Evolutionary conservation across 306 rosid genomes (phyloP).

Genomic region (Lablab purpureus): DNA sequence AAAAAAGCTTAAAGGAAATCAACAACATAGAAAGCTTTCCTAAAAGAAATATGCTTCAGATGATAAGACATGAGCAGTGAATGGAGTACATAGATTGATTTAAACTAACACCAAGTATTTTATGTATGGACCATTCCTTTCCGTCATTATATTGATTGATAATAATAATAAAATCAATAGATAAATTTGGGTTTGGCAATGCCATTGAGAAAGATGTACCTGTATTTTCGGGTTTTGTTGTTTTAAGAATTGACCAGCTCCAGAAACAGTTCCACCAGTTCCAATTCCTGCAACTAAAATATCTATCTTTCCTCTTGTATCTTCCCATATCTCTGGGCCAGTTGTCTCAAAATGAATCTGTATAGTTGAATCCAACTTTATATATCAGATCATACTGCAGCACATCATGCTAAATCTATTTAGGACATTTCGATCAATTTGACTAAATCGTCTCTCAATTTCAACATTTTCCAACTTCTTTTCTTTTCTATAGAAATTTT

Average conservation of each 20-base stretch:
- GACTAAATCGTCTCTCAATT: constrained; percentile 28
- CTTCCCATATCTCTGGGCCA: constrained; percentile 99
- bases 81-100: constrained; percentile 10
- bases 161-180: too few species aligned
- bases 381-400: constrained; percentile 35
- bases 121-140: constrained; percentile 7
- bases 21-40: constrained; percentile 38
- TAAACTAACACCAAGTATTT: constrained; percentile 17
- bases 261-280: constrained; percentile 98
- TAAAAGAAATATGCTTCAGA: constrained; percentile 16
- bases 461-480: constrained; percentile 30
- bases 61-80: constrained; percentile 29
- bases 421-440: constrained; percentile 38
- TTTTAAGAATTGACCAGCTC: constrained; percentile 84
- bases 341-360: constrained; percentile 98
- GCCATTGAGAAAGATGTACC: constrained; percentile 54
- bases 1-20: constrained; percentile 33
- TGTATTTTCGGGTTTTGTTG: constrained; percentile 81
- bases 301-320: constrained; percentile 94
- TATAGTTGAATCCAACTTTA: constrained; percentile 48
- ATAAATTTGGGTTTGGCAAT: constrained; percentile 5
- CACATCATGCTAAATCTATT: constrained; percentile 32
- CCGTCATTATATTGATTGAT: constrained; percentile 24
- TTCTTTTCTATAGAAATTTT: constrained; percentile 11
- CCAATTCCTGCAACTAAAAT: constrained; percentile 97